Conservation (phyloP, 31 red algal genomes). For the Bonnemaisonia californica region DNA sequence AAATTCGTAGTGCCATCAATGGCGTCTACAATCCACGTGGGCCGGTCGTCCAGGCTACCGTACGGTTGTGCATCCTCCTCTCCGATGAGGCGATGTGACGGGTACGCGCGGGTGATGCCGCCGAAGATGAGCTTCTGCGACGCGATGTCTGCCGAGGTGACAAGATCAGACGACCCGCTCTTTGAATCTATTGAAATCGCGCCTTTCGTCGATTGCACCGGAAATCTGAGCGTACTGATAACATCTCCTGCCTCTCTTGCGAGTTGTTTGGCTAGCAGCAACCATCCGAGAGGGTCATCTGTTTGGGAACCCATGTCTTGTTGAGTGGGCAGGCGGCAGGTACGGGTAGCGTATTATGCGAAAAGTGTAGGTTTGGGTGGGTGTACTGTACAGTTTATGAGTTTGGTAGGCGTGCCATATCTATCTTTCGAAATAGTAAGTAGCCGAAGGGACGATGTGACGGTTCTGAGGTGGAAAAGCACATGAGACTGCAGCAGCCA, state of each 20-base stretch:
- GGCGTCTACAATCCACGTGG: constrained; percentile 92
- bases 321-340: too few relatives aligned
- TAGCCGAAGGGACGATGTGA: too few relatives aligned
- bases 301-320: background rate
- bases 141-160: constrained; percentile 58
- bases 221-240: background rate
- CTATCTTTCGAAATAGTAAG: too few relatives aligned
- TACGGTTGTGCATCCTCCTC: constrained; percentile 45
- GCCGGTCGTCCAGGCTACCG: constrained; percentile 7
- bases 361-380: too few relatives aligned
- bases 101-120: constrained; percentile 28
- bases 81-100: constrained; percentile 47
- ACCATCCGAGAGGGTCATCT: constrained; percentile 17
- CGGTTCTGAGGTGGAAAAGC: too few relatives aligned
- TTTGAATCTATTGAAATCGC: constrained; percentile 8
- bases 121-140: constrained; percentile 60
- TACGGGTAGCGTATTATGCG: too few relatives aligned
- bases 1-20: constrained; percentile 97
- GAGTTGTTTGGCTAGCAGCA: constrained; percentile 38
- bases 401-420: too few relatives aligned
- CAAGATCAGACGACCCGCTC: constrained; percentile 39
- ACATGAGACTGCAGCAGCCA: too few relatives aligned
- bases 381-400: too few relatives aligned
- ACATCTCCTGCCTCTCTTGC: constrained; percentile 50
- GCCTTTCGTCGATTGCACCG: background rate